phyloP scores from a whole-genome alignment of 495 filamentous ascomycete genomes.

The Talaromyces thailandensis region DNA sequence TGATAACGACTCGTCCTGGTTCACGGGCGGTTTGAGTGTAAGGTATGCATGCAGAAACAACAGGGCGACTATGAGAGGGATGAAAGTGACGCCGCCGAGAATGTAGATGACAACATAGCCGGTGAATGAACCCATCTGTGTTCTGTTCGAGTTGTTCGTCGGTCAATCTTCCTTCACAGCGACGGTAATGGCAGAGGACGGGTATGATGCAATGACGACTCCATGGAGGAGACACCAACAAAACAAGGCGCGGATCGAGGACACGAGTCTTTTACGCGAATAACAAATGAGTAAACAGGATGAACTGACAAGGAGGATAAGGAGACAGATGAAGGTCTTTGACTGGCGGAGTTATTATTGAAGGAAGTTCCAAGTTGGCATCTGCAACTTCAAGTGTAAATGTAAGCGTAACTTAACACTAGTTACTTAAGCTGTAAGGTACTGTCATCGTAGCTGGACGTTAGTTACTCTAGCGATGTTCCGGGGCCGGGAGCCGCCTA shows the following conservation, averaged over 20 bases:
- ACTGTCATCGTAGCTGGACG: not conserved
- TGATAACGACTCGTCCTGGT: not conserved
- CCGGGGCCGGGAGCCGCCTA: not conserved
- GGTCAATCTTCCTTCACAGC: not conserved
- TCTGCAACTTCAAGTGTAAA: not conserved
- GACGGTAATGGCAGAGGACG: slow-evolving; percentile 18
- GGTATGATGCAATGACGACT: slow-evolving; percentile 6
- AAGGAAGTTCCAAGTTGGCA: not conserved
- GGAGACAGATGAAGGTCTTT: not conserved
- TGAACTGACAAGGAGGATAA: not conserved
- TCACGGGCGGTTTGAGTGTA: slow-evolving; percentile 44
- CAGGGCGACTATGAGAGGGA: slow-evolving; percentile 62
- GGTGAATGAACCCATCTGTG: slow-evolving; percentile 57
- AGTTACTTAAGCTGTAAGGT: not conserved
- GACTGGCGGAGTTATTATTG: not conserved
- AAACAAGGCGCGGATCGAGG: not conserved
- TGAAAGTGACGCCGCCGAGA: slow-evolving; percentile 82
- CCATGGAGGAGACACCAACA: not conserved
- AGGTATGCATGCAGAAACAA: slow-evolving; percentile 61
- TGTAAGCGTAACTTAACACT: not conserved
- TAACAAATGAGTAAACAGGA: not conserved
- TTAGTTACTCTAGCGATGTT: not conserved
- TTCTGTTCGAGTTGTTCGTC: not conserved
- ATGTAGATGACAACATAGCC: slow-evolving; percentile 69
- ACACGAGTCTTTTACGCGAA: not conserved